Percentiles rank a stretch among this genome's conserved stretches.
phyloP scores from a whole-genome alignment of 2,329 filamentous ascomycete genomes.

The Colletotrichum gigasporum region DNA sequence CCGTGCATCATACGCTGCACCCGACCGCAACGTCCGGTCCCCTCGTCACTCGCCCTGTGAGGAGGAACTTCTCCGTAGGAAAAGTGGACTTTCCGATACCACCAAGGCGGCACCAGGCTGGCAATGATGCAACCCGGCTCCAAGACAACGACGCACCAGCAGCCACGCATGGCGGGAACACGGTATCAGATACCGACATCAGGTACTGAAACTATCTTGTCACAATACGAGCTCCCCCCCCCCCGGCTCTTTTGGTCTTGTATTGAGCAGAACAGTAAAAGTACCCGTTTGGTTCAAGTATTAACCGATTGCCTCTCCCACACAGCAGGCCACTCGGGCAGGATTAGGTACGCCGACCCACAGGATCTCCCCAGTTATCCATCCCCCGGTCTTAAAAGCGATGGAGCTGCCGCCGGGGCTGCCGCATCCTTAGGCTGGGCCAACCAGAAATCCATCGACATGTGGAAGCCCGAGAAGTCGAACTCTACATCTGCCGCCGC shows the following conservation, averaged over 20 bases:
- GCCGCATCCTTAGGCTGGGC: slow-evolving; percentile 80
- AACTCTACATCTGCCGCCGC: slow-evolving; percentile 58
- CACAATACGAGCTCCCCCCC: slow-evolving; percentile 19
- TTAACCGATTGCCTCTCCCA: neutral
- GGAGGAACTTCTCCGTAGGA: neutral
- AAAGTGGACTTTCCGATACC: slow-evolving; percentile 16
- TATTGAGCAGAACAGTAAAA: too few species aligned
- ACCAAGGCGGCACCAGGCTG: slow-evolving; percentile 27
- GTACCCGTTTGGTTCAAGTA: neutral
- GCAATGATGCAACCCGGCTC: slow-evolving; percentile 30
- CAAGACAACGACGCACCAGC: slow-evolving; percentile 21
- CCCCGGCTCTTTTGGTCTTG: too few species aligned
- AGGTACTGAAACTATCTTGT: slow-evolving; percentile 30
- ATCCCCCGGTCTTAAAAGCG: slow-evolving; percentile 66
- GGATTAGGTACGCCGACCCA: slow-evolving; percentile 76
- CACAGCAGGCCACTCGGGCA: slow-evolving; percentile 44
- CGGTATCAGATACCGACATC: slow-evolving; percentile 27
- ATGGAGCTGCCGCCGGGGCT: slow-evolving; percentile 73
- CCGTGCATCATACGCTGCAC: neutral
- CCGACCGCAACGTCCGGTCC: too few species aligned
- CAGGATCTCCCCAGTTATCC: slow-evolving; percentile 80
- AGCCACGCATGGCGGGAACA: slow-evolving; percentile 30
- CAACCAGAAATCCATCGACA: slow-evolving; percentile 71
- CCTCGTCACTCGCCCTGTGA: slow-evolving; percentile 2
- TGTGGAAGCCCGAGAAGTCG: slow-evolving; percentile 71